Evolutionary conservation across 2,329 filamentous ascomycete genomes (phyloP).

Genomic region (Claviceps purpurea): DNA sequence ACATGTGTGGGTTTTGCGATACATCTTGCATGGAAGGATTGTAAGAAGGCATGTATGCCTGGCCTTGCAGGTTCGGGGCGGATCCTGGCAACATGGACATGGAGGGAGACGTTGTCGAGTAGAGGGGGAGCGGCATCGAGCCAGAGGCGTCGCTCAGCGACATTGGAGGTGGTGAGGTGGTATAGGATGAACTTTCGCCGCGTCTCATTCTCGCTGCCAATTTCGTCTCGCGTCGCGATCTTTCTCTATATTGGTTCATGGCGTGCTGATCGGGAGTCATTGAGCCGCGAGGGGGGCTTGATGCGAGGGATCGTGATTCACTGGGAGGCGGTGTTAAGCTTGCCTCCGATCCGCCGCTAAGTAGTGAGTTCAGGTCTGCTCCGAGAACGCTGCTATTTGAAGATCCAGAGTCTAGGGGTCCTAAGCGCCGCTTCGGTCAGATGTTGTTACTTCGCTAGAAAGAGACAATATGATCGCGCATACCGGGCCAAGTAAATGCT

Average conservation of each 20-base stretch:
- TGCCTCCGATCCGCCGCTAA: conserved; percentile 29
- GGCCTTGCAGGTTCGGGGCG: conserved; percentile 26
- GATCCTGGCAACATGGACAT: conserved; percentile 40
- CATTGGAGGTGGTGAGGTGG: conserved; percentile 23
- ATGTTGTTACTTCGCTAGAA: neutral
- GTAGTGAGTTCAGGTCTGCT: conserved; percentile 33
- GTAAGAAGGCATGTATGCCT: conserved; percentile 36
- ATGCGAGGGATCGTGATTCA: conserved; percentile 38
- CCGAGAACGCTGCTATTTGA: conserved; percentile 24
- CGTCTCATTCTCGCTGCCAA: conserved; percentile 36
- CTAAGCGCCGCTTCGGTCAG: conserved; percentile 9
- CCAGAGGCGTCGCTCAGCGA: conserved; percentile 25
- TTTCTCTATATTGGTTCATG: conserved; percentile 47
- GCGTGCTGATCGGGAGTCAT: conserved; percentile 49
- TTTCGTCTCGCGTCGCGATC: conserved; percentile 45
- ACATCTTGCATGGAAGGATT: conserved; percentile 33
- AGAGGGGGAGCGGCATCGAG: conserved; percentile 33
- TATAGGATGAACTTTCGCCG: conserved; percentile 32
- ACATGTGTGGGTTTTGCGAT: conserved; percentile 23
- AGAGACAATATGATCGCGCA: conserved; percentile 3
- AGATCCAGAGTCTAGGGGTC: conserved; percentile 21
- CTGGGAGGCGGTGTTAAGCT: conserved; percentile 35
- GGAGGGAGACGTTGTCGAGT: conserved; percentile 33
- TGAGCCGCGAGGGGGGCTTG: conserved; percentile 40
- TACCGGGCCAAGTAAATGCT: conserved; percentile 38